These are phyloP conservation scores for Chenopodium suecicum DNA, from an alignment of 148 eudicot genomes.

Conservation along the genomic window DNA sequence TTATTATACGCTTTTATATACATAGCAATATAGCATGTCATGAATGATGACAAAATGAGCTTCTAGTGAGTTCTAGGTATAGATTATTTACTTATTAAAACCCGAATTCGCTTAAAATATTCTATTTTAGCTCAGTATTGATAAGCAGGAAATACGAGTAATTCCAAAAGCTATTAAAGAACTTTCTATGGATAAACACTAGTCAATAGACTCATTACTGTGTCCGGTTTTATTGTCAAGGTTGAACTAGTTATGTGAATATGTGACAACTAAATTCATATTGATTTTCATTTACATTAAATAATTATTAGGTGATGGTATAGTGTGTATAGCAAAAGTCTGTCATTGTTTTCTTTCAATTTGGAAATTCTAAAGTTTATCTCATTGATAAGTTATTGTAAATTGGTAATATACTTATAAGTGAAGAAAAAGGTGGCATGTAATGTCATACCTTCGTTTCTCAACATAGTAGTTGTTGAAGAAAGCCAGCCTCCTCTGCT, in stretches of 20 bases:
- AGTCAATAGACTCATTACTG: too few relatives aligned
- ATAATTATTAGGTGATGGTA: not conserved
- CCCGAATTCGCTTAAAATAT: not conserved
- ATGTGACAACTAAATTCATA: too few relatives aligned
- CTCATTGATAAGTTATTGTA: not conserved
- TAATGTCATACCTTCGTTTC: conserved; percentile 38
- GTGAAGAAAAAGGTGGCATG: not conserved
- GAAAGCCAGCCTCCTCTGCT: conserved; percentile 39
- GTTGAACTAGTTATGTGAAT: too few relatives aligned
- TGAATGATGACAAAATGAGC: not conserved
- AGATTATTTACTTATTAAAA: not conserved
- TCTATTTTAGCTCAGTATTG: not conserved
- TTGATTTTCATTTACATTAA: too few relatives aligned
- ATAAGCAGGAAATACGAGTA: too few relatives aligned
- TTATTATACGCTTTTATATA: too few relatives aligned
- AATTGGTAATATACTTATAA: not conserved
- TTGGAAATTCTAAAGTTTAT: too few relatives aligned
- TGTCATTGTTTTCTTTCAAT: not conserved
- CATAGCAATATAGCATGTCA: too few relatives aligned
- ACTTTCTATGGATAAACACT: not conserved
- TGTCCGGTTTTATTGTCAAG: too few relatives aligned
- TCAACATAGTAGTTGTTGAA: conserved; percentile 43
- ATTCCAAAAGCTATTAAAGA: not conserved
- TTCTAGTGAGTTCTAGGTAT: not conserved
- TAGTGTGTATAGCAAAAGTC: not conserved